Conservation (phyloP, 495 filamentous ascomycete species). For the Penicillium coffeae region DNA sequence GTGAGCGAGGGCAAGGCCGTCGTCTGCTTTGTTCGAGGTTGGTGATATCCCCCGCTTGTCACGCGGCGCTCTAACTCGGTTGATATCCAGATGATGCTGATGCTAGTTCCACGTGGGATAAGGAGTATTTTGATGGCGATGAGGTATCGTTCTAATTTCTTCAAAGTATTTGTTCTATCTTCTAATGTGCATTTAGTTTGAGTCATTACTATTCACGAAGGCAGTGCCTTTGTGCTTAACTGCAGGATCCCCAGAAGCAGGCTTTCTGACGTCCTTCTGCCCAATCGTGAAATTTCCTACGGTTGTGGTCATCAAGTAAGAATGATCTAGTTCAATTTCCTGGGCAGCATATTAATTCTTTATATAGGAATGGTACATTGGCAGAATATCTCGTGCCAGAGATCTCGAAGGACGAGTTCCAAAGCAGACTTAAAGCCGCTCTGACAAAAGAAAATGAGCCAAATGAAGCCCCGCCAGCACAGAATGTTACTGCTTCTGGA, state of each 20-base stretch:
- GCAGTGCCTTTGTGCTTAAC: constrained; percentile 65
- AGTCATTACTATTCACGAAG: constrained; percentile 49
- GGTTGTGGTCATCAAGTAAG: constrained; percentile 71
- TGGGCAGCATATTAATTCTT: neutral
- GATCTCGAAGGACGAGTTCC: constrained; percentile 55
- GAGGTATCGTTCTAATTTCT: constrained; percentile 38
- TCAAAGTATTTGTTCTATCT: too few relatives aligned
- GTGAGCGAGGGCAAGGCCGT: constrained; percentile 62
- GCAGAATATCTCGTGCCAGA: constrained; percentile 63
- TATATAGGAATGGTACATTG: constrained; percentile 52
- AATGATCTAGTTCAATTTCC: neutral
- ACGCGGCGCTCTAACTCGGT: constrained; percentile 12
- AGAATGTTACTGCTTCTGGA: constrained; percentile 4
- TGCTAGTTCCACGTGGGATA: constrained; percentile 71
- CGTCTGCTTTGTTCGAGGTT: constrained; percentile 66
- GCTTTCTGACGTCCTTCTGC: constrained; percentile 75
- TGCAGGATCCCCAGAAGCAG: constrained; percentile 71
- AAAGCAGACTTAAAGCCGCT: constrained; percentile 41
- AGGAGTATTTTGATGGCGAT: constrained; percentile 61
- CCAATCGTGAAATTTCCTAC: constrained; percentile 69
- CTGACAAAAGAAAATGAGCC: constrained; percentile 20
- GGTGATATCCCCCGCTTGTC: constrained; percentile 46
- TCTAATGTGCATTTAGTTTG: too few relatives aligned
- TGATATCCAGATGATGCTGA: constrained; percentile 53
- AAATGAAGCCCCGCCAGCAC: constrained; percentile 2